A percentile compares a stretch with the other conserved stretches of the same genome.
Conservation (phyloP, 768 basidiomycete species). For the Goffeauzyma gilvescens region DNA sequence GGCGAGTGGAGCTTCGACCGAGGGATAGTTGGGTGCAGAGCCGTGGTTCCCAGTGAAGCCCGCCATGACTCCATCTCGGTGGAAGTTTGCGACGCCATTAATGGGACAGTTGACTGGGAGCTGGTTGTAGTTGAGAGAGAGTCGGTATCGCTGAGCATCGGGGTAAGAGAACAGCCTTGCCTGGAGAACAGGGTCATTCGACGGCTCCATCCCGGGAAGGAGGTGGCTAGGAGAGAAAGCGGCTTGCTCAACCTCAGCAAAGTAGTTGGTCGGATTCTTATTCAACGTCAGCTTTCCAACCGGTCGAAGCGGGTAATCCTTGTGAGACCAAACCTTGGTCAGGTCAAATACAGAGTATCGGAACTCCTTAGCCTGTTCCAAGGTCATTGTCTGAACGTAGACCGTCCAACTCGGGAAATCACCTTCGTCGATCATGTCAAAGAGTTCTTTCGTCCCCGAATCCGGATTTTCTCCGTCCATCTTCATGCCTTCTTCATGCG, state of each 20-base stretch:
- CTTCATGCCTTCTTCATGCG: constrained; percentile 44
- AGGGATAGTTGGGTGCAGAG: constrained; percentile 68
- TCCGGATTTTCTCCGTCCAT: constrained; percentile 40
- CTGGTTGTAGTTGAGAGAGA: constrained; percentile 41
- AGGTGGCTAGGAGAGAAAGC: constrained; percentile 42
- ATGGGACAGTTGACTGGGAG: constrained; percentile 71
- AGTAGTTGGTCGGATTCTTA: constrained; percentile 32
- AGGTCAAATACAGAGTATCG: constrained; percentile 19
- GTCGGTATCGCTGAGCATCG: constrained; percentile 31
- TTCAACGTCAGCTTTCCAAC: constrained; percentile 34
- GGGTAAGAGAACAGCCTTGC: constrained; percentile 84
- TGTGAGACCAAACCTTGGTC: constrained; percentile 32
- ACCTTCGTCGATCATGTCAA: constrained; percentile 34
- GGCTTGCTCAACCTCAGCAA: constrained; percentile 27
- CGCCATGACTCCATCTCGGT: constrained; percentile 55
- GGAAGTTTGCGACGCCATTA: constrained; percentile 60
- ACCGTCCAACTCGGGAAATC: constrained; percentile 32
- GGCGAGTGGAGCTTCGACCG: constrained; percentile 20
- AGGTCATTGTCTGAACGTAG: constrained; percentile 70
- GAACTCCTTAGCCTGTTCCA: constrained; percentile 74
- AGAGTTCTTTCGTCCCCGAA: constrained; percentile 34
- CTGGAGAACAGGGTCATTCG: constrained; percentile 81
- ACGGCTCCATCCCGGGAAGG: constrained; percentile 72
- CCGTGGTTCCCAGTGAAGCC: constrained; percentile 44
- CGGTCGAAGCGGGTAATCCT: constrained; percentile 32